A percentile compares a stretch with the other conserved stretches of the same genome.
Evolutionary conservation across 139 green algal species (phyloP).

Genomic region (Gonium pectorale): DNA sequence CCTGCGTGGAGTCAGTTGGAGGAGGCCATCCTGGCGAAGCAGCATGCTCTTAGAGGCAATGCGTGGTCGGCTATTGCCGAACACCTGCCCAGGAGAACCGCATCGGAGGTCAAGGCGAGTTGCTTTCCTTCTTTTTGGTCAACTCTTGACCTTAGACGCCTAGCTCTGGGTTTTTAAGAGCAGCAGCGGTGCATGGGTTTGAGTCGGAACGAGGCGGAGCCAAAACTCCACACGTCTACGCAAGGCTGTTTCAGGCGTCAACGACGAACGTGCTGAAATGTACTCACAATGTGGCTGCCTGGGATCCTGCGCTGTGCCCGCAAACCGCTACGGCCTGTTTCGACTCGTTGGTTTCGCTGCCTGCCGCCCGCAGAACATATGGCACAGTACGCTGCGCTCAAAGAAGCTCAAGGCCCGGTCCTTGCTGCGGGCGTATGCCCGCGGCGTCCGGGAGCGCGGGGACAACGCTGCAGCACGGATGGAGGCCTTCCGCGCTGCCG

Average conservation of each 20-base stretch:
- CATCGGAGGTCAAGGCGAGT: conserved; percentile 15
- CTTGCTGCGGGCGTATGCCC: not conserved
- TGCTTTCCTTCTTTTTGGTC: not conserved
- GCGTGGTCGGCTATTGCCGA: conserved; percentile 15
- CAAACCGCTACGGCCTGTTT: not conserved
- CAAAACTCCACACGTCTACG: not conserved
- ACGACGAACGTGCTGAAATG: not conserved
- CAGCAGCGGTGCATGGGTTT: not conserved
- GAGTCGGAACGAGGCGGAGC: not conserved
- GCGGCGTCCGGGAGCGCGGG: not conserved
- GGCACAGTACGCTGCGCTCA: conserved; percentile 13
- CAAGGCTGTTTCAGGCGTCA: not conserved
- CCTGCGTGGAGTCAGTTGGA: not conserved
- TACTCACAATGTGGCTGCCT: not conserved
- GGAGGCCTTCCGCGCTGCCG: not conserved
- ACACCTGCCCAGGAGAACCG: not conserved
- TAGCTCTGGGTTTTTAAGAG: not conserved
- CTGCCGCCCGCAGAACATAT: conserved; percentile 14
- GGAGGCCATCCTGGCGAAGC: not conserved
- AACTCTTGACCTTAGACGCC: not conserved
- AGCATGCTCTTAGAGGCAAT: conserved; percentile 15
- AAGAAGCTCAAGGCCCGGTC: conserved; percentile 16
- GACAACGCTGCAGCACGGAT: not conserved
- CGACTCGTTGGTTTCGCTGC: not conserved
- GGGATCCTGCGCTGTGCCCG: not conserved